Conservation (phyloP, 176 grass and related monocot genomes). For the Carex parvula region DNA sequence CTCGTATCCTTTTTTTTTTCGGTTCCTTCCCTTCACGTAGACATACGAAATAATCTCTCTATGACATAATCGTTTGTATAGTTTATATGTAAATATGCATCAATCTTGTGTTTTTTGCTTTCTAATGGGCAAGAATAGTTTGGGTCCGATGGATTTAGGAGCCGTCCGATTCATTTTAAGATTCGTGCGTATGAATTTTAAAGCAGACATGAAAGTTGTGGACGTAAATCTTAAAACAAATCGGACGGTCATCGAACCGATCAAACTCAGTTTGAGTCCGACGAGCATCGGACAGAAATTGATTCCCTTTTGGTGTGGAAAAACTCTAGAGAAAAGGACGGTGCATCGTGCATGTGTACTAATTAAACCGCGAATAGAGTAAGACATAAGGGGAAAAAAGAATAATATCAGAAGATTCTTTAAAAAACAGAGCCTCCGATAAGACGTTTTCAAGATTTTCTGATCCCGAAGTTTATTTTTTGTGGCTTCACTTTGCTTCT, state of each 20-base stretch:
- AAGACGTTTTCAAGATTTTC: slow-evolving; percentile 12
- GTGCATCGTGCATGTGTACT: background rate
- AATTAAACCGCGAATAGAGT: background rate
- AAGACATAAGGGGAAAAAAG: background rate
- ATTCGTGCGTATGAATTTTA: too few relatives aligned
- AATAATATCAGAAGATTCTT: slow-evolving; percentile 27
- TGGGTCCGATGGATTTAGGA: too few relatives aligned
- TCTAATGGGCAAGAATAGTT: too few relatives aligned
- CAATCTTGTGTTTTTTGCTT: background rate
- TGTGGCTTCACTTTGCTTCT: background rate
- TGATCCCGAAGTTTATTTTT: slow-evolving; percentile 24
- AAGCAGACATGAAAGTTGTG: too few relatives aligned
- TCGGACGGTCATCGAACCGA: too few relatives aligned
- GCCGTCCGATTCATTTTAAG: too few relatives aligned
- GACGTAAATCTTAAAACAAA: too few relatives aligned
- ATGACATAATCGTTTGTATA: background rate
- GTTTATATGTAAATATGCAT: background rate
- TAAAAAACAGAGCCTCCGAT: slow-evolving; percentile 22
- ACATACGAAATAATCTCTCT: background rate
- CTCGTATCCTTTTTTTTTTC: too few relatives aligned
- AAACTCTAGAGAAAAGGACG: background rate
- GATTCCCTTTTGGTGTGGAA: background rate
- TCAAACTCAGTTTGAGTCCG: too few relatives aligned
- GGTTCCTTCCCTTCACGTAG: background rate
- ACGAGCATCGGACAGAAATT: too few relatives aligned